Percentiles rank a stretch among this genome's conserved stretches.
Conservation (phyloP, 805 yeast genomes). For the Candida lessepsii region DNA sequence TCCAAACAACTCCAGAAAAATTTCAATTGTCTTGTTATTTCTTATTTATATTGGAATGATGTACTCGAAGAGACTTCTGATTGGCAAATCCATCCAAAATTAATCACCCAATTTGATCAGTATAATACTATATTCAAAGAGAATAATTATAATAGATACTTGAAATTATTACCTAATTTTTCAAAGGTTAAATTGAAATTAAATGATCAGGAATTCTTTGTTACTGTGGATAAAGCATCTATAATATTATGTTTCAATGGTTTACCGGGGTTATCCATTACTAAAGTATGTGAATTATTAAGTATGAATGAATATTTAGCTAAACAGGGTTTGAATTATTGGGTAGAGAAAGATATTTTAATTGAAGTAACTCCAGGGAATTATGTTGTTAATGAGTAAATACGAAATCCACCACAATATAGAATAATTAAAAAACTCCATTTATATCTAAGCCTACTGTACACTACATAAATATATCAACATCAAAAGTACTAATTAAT, state of each 20-base stretch:
- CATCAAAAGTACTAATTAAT: constrained; percentile 13
- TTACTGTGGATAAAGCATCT: constrained; percentile 68
- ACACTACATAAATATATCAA: too few relatives aligned
- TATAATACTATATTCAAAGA: constrained; percentile 46
- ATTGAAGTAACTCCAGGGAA: constrained; percentile 29
- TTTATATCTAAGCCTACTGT: constrained; percentile 1
- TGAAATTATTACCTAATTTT: constrained; percentile 54
- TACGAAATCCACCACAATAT: too few relatives aligned
- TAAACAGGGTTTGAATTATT: constrained; percentile 44
- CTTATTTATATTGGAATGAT: constrained; percentile 74
- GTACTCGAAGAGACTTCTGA: constrained; percentile 22
- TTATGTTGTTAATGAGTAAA: constrained; percentile 43
- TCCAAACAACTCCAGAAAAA: constrained; percentile 30
- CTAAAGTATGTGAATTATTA: constrained; percentile 32
- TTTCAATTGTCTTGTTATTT: constrained; percentile 59
- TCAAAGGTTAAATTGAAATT: constrained; percentile 66
- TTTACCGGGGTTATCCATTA: constrained; percentile 31
- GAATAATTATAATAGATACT: constrained; percentile 54
- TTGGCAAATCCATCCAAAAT: constrained; percentile 47
- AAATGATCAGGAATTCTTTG: constrained; percentile 37
- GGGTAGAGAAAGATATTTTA: constrained; percentile 64
- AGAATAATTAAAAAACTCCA: too few relatives aligned
- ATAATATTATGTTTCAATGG: constrained; percentile 52
- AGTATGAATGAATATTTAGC: constrained; percentile 45
- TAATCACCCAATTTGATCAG: constrained; percentile 40